Conservation (phyloP, 2,329 filamentous ascomycete species). For the Pyricularia sp. region DNA sequence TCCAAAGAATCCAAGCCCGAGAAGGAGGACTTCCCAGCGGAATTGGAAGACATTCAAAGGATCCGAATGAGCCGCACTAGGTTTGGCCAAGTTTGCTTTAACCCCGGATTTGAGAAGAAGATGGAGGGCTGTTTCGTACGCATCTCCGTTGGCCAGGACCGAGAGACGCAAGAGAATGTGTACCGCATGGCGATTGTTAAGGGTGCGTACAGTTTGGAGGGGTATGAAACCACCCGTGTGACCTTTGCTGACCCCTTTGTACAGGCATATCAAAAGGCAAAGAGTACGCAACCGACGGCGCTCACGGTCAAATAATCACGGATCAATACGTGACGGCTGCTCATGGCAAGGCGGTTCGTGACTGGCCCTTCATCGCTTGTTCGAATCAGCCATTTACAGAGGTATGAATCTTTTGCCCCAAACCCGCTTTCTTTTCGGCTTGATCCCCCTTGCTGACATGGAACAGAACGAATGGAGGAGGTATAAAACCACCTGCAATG, state of each 20-base stretch:
- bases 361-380: conserved; percentile 85
- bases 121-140: conserved; percentile 80
- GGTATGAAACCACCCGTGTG: not conserved
- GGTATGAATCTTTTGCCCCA: conserved; percentile 29
- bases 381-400: conserved; percentile 83
- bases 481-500: conserved; percentile 65
- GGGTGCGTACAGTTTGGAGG: conserved; percentile 35
- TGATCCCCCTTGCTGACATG: conserved; percentile 14
- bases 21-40: conserved; percentile 56
- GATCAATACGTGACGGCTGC: conserved; percentile 77
- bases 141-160: conserved; percentile 72
- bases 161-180: conserved; percentile 59
- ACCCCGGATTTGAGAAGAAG: conserved; percentile 75
- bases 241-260: not conserved
- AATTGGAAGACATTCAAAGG: conserved; percentile 74
- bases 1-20: conserved; percentile 42
- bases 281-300: conserved; percentile 71
- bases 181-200: conserved; percentile 90
- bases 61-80: conserved; percentile 75
- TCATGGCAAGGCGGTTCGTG: conserved; percentile 73
- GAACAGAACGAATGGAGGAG: conserved; percentile 66
- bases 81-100: conserved; percentile 88
- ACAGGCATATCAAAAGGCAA: conserved; percentile 68
- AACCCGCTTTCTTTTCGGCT: conserved; percentile 4
- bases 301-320: conserved; percentile 73